Evolutionary conservation across 2,329 filamentous ascomycete genomes (phyloP), one percentile per base, ranked within the genome.

Genomic region (Trichoderma sp.): DNA sequence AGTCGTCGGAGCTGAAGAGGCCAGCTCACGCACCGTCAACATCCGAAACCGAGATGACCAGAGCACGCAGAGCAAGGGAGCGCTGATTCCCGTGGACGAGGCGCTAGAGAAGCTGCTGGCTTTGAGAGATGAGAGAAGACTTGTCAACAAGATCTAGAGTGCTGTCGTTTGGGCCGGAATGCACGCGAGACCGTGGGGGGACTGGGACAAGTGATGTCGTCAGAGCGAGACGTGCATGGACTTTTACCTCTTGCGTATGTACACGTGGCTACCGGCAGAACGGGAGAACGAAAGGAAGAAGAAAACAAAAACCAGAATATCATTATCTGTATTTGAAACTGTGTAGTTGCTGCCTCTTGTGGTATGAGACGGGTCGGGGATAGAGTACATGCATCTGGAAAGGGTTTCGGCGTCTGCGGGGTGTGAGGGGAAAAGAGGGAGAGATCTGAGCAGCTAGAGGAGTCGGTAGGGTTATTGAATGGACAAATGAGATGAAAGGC

Each of bases 41-140:
- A 84, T 88, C 66, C 83, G 86, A 65, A 87, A 87, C 78, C 81
- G 86, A 69, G 86, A 88, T 71, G 85, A 88, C 75, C 84, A 84
- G 57, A 82, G 81, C 63, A 85, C 82, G 61, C 86, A 89, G 76
- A 82, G 82, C 71, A 83, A 85, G 73, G 85, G 85, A 69, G 85
- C 86, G 73, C 81, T 86, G 51, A 78, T 88, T 56, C 78, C 82
- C 21, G 75, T 88, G 59, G 77, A 85, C 48, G 83, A 86, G 71
- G 86, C 84, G 6, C 76, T 88, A 51, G 78, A 83, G 70, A 85
- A 86, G 74, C 78, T 87, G 67, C 70, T 78, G 58, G 78, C 79
- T 72, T 78, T 88, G 64, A 81, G 83, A 71, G 77, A 78, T 62
- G 82, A 85, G 71, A 75, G 79, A 67, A 71, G 74, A 65, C 70